phyloP scores from a whole-genome alignment of 129 eudicot genomes.

The Apium graveolens region DNA sequence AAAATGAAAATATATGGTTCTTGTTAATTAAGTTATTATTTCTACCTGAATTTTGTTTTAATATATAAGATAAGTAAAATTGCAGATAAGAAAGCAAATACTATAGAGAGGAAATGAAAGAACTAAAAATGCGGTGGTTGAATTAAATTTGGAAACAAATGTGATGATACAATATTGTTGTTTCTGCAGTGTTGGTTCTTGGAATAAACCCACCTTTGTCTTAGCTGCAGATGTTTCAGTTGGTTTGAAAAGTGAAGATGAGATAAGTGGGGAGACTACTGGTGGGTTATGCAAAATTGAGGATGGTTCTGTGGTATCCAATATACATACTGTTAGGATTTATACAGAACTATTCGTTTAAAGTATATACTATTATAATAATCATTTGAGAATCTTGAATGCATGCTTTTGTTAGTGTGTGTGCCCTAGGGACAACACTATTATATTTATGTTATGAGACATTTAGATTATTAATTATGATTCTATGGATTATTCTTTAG shows the following conservation, averaged over 20 bases:
- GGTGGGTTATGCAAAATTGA: conserved; percentile 55
- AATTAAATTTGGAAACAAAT: neutral
- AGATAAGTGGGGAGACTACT: conserved; percentile 14
- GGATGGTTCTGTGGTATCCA: conserved; percentile 83
- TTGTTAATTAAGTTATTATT: neutral
- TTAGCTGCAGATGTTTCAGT: conserved; percentile 62
- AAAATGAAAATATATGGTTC: neutral
- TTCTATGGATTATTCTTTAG: no score
- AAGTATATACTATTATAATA: no score
- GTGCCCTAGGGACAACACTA: no score
- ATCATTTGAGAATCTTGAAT: no score
- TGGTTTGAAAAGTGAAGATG: conserved; percentile 26
- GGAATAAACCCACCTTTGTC: conserved; percentile 44
- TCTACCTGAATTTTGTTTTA: neutral
- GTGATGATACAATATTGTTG: conserved; percentile 2
- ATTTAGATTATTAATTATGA: no score
- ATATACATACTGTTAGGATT: conserved; percentile 90
- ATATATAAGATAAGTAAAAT: neutral
- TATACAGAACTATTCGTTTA: no score
- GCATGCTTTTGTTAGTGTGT: no score
- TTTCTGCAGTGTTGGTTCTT: conserved; percentile 48
- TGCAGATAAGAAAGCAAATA: neutral
- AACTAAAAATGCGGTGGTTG: neutral
- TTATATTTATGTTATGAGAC: no score
- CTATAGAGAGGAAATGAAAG: neutral